Conservation (phyloP, 495 filamentous ascomycete genomes). For the Talaromyces borbonicus region DNA sequence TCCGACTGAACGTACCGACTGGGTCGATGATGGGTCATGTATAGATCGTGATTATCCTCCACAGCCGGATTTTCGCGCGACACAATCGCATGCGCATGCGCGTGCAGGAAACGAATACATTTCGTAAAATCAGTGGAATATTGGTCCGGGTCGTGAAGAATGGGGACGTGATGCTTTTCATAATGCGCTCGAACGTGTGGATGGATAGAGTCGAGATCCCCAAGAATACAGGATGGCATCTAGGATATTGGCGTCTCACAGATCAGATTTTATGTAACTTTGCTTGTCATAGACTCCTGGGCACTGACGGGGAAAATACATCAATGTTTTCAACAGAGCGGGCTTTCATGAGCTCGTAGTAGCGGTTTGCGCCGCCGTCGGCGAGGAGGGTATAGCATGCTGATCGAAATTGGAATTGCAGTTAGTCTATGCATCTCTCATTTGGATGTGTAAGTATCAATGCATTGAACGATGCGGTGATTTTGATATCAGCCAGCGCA, state of each 20-base stretch:
- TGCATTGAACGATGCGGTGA: not conserved
- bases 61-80: slow-evolving; percentile 5
- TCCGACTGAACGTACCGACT: too few species aligned
- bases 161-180: slow-evolving; percentile 33
- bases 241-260: too few species aligned
- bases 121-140: slow-evolving; percentile 79
- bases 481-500: not conserved
- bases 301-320: slow-evolving; percentile 22
- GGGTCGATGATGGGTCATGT: not conserved
- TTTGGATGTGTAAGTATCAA: too few species aligned
- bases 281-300: not conserved
- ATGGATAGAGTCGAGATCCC: slow-evolving; percentile 79
- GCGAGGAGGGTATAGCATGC: slow-evolving; percentile 60
- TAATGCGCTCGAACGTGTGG: slow-evolving; percentile 52
- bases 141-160: slow-evolving; percentile 65
- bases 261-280: too few species aligned
- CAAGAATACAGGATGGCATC: slow-evolving; percentile 63
- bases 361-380: slow-evolving; percentile 82
- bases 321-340: slow-evolving; percentile 21
- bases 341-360: slow-evolving; percentile 46
- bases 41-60: slow-evolving; percentile 1
- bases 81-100: slow-evolving; percentile 20
- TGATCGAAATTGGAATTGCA: slow-evolving; percentile 17
- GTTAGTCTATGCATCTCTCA: not conserved
- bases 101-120: slow-evolving; percentile 54